Conservation (phyloP, 192 early-diverging fungal genomes). For the Obelidium mucronatum region DNA sequence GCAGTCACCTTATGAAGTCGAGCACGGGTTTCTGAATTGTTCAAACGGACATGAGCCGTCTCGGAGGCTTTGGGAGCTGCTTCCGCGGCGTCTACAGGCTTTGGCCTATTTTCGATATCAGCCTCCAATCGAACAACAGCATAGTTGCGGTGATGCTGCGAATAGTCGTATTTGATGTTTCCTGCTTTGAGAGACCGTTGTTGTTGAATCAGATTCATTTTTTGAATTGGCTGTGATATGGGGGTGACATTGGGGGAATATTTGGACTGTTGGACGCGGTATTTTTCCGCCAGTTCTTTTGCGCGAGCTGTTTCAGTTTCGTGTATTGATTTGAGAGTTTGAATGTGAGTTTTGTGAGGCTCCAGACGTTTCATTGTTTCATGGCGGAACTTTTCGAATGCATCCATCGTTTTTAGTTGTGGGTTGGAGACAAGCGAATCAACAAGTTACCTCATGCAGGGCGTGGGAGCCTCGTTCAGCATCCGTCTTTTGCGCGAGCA, state of each 20-base stretch:
- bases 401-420: background rate
- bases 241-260: background rate
- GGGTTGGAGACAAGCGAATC: background rate
- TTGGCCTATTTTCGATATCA: background rate
- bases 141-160: slow-evolving; percentile 11
- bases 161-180: slow-evolving; percentile 5
- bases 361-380: background rate
- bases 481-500: background rate
- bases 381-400: background rate
- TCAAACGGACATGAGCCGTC: background rate
- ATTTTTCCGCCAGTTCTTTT: slow-evolving; percentile 9
- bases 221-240: slow-evolving; percentile 24
- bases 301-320: slow-evolving; percentile 12
- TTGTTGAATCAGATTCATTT: background rate
- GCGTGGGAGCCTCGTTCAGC: background rate
- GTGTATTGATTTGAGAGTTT: background rate
- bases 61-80: background rate
- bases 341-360: background rate
- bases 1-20: background rate
- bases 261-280: background rate
- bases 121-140: slow-evolving; percentile 2
- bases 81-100: background rate
- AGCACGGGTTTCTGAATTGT: background rate
- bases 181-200: background rate
- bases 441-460: background rate